Evolutionary conservation across 163 green algal species (phyloP).

Genomic region (Prototheca cutis): DNA sequence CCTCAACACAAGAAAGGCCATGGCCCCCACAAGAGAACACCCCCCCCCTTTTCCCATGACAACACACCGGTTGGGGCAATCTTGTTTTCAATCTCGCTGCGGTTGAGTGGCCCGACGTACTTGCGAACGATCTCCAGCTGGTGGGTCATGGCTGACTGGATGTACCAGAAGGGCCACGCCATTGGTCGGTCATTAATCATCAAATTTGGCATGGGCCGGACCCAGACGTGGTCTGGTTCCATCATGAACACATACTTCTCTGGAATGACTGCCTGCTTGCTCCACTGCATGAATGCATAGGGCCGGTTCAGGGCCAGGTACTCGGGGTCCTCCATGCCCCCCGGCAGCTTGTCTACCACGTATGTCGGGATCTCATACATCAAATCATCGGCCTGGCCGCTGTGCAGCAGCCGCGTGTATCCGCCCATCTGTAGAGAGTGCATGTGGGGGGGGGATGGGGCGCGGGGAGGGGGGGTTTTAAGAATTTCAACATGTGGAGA

Average conservation of each 20-base stretch:
- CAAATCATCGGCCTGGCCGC: constrained; percentile 65
- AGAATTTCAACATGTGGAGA: too few relatives aligned
- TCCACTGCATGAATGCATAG: constrained; percentile 48
- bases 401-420: constrained; percentile 84
- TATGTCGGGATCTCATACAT: constrained; percentile 86
- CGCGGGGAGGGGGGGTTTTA: background rate
- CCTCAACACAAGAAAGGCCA: too few relatives aligned
- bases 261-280: constrained; percentile 42
- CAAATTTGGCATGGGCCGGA: constrained; percentile 35
- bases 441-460: background rate
- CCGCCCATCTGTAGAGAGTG: constrained; percentile 42
- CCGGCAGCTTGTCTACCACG: constrained; percentile 66
- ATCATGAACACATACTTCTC: constrained; percentile 93
- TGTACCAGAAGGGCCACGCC: constrained; percentile 78
- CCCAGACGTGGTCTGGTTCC: constrained; percentile 80
- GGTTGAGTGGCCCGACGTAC: constrained; percentile 48
- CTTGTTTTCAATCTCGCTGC: constrained; percentile 48
- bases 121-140: constrained; percentile 54
- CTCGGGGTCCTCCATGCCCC: constrained; percentile 19
- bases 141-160: constrained; percentile 49
- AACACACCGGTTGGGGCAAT: constrained; percentile 61
- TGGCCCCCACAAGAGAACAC: too few relatives aligned
- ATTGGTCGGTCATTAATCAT: constrained; percentile 23
- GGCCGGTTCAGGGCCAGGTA: constrained; percentile 51
- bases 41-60: too few relatives aligned